These are phyloP conservation scores for Magnusiomyces sp. DNA, from an alignment of 1,139 yeast species.

Conservation along the genomic window DNA sequence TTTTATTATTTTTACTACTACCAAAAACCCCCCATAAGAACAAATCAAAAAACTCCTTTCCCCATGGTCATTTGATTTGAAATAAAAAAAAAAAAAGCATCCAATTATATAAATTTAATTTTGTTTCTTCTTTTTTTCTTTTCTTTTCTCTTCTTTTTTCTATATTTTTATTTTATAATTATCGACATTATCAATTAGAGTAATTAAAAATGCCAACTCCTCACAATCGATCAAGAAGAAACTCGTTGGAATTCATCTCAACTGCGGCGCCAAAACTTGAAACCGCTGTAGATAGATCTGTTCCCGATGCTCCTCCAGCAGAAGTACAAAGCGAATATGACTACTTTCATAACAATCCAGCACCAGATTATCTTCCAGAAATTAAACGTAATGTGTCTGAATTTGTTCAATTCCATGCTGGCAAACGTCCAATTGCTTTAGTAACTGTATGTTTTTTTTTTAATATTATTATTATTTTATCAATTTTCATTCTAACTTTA, in stretches of 20 bases:
- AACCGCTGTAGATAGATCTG: conserved; percentile 68
- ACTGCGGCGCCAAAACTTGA: conserved; percentile 66
- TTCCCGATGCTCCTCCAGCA: conserved; percentile 77
- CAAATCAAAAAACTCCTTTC: too few species aligned
- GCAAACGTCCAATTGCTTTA: conserved; percentile 51
- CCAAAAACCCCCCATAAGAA: too few species aligned
- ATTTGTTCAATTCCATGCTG: conserved; percentile 43
- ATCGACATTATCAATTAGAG: not conserved
- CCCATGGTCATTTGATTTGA: too few species aligned
- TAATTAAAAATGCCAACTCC: not conserved
- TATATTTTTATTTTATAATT: not conserved
- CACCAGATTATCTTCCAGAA: conserved; percentile 66
- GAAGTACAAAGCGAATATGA: conserved; percentile 60
- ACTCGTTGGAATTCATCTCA: conserved; percentile 26
- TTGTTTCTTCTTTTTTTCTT: not conserved
- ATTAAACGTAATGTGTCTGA: conserved; percentile 47
- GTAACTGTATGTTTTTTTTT: conserved; percentile 43
- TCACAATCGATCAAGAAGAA: not conserved
- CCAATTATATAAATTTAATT: too few species aligned
- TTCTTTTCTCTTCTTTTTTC: not conserved
- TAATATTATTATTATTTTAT: not conserved
- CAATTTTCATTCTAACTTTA: conserved; percentile 1
- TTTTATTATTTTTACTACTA: too few species aligned
- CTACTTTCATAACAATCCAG: conserved; percentile 61
- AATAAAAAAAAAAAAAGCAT: too few species aligned